These are phyloP conservation scores for Melanogaster broomeanus DNA, from an alignment of 768 basidiomycete genomes.

Conservation along the genomic window DNA sequence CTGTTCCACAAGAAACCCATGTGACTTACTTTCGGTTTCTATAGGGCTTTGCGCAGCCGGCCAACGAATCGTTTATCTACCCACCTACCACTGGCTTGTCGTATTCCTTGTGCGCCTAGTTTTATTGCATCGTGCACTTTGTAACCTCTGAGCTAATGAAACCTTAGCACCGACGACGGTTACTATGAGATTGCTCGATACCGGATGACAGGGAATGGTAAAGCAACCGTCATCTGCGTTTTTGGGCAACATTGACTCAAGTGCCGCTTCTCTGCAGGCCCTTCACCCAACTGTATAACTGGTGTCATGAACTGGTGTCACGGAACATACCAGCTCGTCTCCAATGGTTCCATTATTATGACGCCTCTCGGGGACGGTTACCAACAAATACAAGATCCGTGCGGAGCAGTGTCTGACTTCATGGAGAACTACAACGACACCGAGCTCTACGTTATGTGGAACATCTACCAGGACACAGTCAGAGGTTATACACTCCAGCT, in stretches of 20 bases:
- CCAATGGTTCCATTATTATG: constrained; percentile 81
- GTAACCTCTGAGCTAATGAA: constrained; percentile 2
- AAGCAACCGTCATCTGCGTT: constrained; percentile 14
- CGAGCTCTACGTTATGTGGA: constrained; percentile 66
- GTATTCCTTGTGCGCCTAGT: constrained; percentile 75
- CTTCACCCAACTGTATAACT: constrained; percentile 85
- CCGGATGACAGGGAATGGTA: constrained; percentile 86
- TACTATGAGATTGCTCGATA: constrained; percentile 92
- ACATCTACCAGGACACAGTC: constrained; percentile 66
- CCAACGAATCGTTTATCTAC: constrained; percentile 79
- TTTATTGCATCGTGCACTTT: not conserved
- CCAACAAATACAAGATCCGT: constrained; percentile 94
- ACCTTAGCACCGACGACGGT: constrained; percentile 61
- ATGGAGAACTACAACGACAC: constrained; percentile 81
- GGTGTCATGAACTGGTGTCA: constrained; percentile 91
- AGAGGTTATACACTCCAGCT: constrained; percentile 72
- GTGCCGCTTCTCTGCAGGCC: constrained; percentile 47
- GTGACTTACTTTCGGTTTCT: constrained; percentile 6
- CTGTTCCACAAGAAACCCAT: constrained; percentile 16
- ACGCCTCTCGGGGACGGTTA: constrained; percentile 83
- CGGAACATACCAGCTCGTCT: constrained; percentile 65
- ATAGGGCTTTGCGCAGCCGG: constrained; percentile 85
- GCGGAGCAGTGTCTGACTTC: constrained; percentile 85
- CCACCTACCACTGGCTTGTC: constrained; percentile 85
- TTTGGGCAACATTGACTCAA: not conserved